A percentile compares a stretch with the other conserved stretches of the same genome.
phyloP scores from a whole-genome alignment of 768 basidiomycete species.

The Kwoniella sp. region DNA sequence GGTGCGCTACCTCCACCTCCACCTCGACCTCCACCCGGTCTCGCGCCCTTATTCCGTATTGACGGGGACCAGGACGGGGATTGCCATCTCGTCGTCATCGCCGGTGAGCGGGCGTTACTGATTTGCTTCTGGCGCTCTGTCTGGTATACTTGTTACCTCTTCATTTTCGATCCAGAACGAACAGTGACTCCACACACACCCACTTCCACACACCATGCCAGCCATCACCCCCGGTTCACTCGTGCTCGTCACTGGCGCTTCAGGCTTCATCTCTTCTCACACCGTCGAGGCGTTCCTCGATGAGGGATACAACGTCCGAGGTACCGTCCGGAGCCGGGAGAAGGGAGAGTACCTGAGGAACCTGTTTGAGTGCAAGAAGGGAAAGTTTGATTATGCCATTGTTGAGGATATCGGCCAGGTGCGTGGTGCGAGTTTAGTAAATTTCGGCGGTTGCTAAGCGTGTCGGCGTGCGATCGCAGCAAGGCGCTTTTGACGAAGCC shows the following conservation, averaged over 20 bases:
- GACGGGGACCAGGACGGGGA: too few relatives aligned
- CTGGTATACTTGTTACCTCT: too few relatives aligned
- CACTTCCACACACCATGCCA: slow-evolving; percentile 10
- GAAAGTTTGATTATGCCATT: slow-evolving; percentile 59
- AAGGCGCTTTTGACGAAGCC: slow-evolving; percentile 70
- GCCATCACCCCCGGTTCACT: slow-evolving; percentile 17
- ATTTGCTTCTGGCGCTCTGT: too few relatives aligned
- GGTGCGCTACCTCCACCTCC: too few relatives aligned
- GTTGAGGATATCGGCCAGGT: slow-evolving; percentile 67
- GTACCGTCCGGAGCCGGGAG: slow-evolving; percentile 60
- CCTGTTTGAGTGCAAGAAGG: slow-evolving; percentile 56
- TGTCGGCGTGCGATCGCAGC: slow-evolving; percentile 9
- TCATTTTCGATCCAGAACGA: too few relatives aligned
- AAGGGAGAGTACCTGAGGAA: slow-evolving; percentile 61
- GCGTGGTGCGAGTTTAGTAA: slow-evolving; percentile 41
- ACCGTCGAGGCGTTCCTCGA: slow-evolving; percentile 13
- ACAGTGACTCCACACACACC: background rate
- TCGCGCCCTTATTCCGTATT: too few relatives aligned
- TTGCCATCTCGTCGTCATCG: too few relatives aligned
- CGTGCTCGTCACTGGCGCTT: slow-evolving; percentile 38
- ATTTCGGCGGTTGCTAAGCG: background rate
- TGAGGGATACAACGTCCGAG: slow-evolving; percentile 61
- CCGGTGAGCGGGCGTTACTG: too few relatives aligned
- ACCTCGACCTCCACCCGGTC: too few relatives aligned
- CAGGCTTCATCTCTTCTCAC: slow-evolving; percentile 34